A percentile compares a stretch with the other conserved stretches of the same genome.
phyloP scores from a whole-genome alignment of 306 rosid genomes.

The Gynostemma pentaphyllum region DNA sequence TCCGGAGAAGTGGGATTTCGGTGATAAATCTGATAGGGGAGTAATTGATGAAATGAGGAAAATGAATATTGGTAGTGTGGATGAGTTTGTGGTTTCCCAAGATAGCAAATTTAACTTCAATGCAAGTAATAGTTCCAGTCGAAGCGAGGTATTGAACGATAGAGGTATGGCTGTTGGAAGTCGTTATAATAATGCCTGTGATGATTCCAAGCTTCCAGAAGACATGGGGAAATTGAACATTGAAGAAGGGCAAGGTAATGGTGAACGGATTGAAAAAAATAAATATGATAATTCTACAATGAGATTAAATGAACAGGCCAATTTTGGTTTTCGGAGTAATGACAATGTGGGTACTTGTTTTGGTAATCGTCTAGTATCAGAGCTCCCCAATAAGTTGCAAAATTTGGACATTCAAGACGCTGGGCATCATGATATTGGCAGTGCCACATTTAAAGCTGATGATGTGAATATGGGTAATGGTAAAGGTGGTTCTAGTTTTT shows the following conservation, averaged over 20 bases:
- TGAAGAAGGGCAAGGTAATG: slow-evolving; percentile 16
- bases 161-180: neutral
- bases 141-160: neutral
- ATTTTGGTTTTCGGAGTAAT: slow-evolving; percentile 14
- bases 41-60: slow-evolving; percentile 35
- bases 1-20: neutral
- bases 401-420: slow-evolving; percentile 34
- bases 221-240: slow-evolving; percentile 46
- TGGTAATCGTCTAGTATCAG: slow-evolving; percentile 20
- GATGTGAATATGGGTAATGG: slow-evolving; percentile 14
- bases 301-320: slow-evolving; percentile 14
- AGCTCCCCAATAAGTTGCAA: slow-evolving; percentile 48
- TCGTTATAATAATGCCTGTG: neutral
- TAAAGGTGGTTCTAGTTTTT: slow-evolving; percentile 5
- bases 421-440: slow-evolving; percentile 12
- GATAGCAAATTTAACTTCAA: slow-evolving; percentile 8
- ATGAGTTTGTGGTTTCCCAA: slow-evolving; percentile 20
- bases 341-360: slow-evolving; percentile 24
- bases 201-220: slow-evolving; percentile 27
- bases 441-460: slow-evolving; percentile 1
- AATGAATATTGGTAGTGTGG: slow-evolving; percentile 32
- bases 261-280: slow-evolving; percentile 11
- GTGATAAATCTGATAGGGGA: slow-evolving; percentile 11
- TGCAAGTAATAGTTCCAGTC: slow-evolving; percentile 12
- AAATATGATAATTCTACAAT: slow-evolving; percentile 14